Base-by-base conservation (phyloP, 495 filamentous ascomycete species). In the Polyplosphaeria fusca region DNA sequence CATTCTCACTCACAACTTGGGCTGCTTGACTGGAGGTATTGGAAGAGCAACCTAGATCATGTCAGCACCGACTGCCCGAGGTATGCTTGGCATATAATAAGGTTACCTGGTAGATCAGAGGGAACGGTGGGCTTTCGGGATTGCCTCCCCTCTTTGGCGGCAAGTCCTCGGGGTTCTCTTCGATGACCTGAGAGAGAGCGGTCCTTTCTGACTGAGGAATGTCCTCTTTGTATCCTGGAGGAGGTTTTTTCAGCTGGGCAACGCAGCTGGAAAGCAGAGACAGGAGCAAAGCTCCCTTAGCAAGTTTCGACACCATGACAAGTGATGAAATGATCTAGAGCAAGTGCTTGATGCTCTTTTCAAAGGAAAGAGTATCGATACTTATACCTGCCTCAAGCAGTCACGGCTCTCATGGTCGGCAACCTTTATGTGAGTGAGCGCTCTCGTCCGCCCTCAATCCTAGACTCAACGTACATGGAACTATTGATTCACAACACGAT, bases 41-140 rank as follows among this genome's bases (percentile, higher is more conserved):
- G 79, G 77, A 14, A 81, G 63, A 0, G 76, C 67, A 23, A 63
- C n/a, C n/a, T n/a, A n/a, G n/a, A n/a, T n/a, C n/a, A n/a, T n/a
- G n/a, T n/a, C n/a, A n/a, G n/a, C n/a, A n/a, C n/a, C n/a, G n/a
- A n/a, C n/a, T n/a, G n/a, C n/a, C n/a, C n/a, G n/a, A n/a, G n/a
- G n/a, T n/a, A n/a, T n/a, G n/a, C n/a, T n/a, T n/a, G n/a, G n/a
- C n/a, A n/a, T n/a, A n/a, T n/a, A n/a, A n/a, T n/a, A n/a, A n/a
- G n/a, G n/a, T n/a, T n/a, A n/a, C 69, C 53, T 77, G 67, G 58
- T 74, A 81, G 19, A 76, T 68, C 50, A 70, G 68, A 5, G 68
- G 72, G 58, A 76, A 81, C 32, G 32, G 52, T 5, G 66, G 66
- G 49, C 66, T 68, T 4, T 52, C 40, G n/a, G 43, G 37, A 5